Evolutionary conservation across 2,329 filamentous ascomycete genomes (phyloP).

Genomic region (Alternaria sp.): DNA sequence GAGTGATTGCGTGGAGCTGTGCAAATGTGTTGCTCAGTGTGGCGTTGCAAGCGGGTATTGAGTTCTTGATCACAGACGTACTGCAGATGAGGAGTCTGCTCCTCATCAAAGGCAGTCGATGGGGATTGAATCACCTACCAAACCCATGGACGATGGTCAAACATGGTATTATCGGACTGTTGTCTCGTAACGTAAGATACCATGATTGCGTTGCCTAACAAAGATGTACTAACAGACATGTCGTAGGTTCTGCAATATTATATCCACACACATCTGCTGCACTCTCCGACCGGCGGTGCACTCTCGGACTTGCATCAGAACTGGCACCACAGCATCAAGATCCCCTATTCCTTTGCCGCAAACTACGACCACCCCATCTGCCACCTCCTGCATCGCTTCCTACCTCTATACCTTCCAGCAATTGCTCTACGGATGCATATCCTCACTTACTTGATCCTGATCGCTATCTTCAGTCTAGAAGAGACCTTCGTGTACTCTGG

Average conservation of each 20-base stretch:
- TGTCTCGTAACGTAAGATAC: slow-evolving; percentile 62
- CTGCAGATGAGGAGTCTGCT: slow-evolving; percentile 63
- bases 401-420: slow-evolving; percentile 71
- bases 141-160: slow-evolving; percentile 67
- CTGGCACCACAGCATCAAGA: slow-evolving; percentile 65
- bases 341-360: slow-evolving; percentile 67
- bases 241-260: slow-evolving; percentile 70
- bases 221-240: slow-evolving; percentile 3
- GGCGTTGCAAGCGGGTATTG: slow-evolving; percentile 61
- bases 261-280: slow-evolving; percentile 75
- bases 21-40: slow-evolving; percentile 63
- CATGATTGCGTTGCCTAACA: slow-evolving; percentile 5
- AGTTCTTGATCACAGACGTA: slow-evolving; percentile 60
- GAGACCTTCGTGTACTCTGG: slow-evolving; percentile 72
- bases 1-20: slow-evolving; percentile 60
- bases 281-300: slow-evolving; percentile 51
- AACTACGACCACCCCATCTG: slow-evolving; percentile 73
- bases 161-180: slow-evolving; percentile 60
- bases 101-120: slow-evolving; percentile 63
- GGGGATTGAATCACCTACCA: slow-evolving; percentile 67
- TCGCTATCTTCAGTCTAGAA: slow-evolving; percentile 68
- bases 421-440: slow-evolving; percentile 71
- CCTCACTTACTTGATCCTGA: slow-evolving; percentile 72
- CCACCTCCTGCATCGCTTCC: slow-evolving; percentile 66
- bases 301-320: slow-evolving; percentile 52